Evolutionary conservation across 2,329 filamentous ascomycete species (phyloP).

Genomic region (Botrytis medusae): DNA sequence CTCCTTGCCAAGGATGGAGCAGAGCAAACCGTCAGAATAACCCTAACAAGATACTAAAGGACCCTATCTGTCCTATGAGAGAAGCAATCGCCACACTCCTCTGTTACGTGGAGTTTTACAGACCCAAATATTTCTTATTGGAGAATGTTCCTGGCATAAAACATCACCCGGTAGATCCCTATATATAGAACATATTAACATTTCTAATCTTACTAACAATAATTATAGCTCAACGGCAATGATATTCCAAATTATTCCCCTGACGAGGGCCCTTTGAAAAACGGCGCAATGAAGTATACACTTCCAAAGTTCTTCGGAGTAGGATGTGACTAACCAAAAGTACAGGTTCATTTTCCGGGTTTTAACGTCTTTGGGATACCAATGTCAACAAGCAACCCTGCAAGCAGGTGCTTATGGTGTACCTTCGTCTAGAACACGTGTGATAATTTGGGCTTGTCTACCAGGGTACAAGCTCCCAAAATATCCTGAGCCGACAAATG

Average conservation of each 20-base stretch:
- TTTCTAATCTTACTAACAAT: background rate
- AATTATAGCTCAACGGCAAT: background rate
- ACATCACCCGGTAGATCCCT: conserved; percentile 17
- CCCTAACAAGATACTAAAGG: background rate
- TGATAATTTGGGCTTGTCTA: conserved; percentile 29
- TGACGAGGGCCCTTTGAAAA: background rate
- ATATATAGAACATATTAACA: background rate
- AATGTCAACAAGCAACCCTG: conserved; percentile 27
- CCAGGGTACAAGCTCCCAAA: conserved; percentile 25
- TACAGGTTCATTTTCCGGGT: conserved; percentile 29
- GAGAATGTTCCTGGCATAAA: conserved; percentile 33
- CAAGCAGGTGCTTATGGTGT: conserved; percentile 26
- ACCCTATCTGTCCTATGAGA: conserved; percentile 28
- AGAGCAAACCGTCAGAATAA: conserved; percentile 21
- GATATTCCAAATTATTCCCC: background rate
- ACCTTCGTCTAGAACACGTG: conserved; percentile 26
- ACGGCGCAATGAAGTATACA: conserved; percentile 22
- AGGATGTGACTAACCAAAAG: background rate
- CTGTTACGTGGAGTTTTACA: conserved; percentile 32
- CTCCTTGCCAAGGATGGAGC: conserved; percentile 29
- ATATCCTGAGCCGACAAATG: conserved; percentile 27
- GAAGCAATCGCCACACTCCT: conserved; percentile 29
- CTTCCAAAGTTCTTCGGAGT: conserved; percentile 15
- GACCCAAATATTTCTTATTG: conserved; percentile 32
- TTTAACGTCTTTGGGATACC: conserved; percentile 30